Evolutionary conservation across 352 stramenopile genomes (phyloP).

Genomic region (Globisporangium emineosum): DNA sequence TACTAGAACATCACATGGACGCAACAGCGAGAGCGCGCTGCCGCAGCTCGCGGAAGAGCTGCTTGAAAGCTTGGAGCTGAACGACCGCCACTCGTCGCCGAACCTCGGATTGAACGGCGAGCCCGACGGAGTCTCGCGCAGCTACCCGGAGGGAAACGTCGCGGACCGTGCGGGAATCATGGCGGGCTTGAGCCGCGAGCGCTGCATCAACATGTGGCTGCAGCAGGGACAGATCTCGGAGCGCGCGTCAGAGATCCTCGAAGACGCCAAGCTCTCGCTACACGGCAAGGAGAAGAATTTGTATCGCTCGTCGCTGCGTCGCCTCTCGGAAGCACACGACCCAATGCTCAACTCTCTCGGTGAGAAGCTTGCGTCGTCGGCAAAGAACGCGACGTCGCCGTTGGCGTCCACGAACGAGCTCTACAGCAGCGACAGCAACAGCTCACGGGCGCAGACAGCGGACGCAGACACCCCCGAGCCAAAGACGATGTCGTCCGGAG

Average conservation of each 20-base stretch:
- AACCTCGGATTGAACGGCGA: conserved; percentile 12
- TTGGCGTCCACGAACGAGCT: conserved; percentile 19
- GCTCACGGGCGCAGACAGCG: background rate
- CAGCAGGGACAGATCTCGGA: conserved; percentile 80
- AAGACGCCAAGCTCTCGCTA: conserved; percentile 73
- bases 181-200: conserved; percentile 38
- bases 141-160: conserved; percentile 14
- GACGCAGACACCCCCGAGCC: background rate
- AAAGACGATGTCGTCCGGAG: background rate
- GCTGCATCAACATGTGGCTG: conserved; percentile 80
- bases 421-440: conserved; percentile 9
- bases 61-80: conserved; percentile 47
- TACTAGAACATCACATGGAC: conserved; percentile 12
- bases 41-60: conserved; percentile 43
- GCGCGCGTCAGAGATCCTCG: conserved; percentile 76
- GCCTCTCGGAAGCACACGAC: conserved; percentile 68
- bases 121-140: conserved; percentile 14
- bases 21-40: conserved; percentile 54
- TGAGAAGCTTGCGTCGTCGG: conserved; percentile 52
- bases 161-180: conserved; percentile 10
- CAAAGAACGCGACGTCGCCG: conserved; percentile 20
- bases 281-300: conserved; percentile 84
- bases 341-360: conserved; percentile 61
- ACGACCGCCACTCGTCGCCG: conserved; percentile 19
- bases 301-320: conserved; percentile 53